Evolutionary conservation across 1,284 basidiomycete genomes (phyloP), one percentile per base, ranked within the genome.

Genomic region (Cryptococcus floricola): DNA sequence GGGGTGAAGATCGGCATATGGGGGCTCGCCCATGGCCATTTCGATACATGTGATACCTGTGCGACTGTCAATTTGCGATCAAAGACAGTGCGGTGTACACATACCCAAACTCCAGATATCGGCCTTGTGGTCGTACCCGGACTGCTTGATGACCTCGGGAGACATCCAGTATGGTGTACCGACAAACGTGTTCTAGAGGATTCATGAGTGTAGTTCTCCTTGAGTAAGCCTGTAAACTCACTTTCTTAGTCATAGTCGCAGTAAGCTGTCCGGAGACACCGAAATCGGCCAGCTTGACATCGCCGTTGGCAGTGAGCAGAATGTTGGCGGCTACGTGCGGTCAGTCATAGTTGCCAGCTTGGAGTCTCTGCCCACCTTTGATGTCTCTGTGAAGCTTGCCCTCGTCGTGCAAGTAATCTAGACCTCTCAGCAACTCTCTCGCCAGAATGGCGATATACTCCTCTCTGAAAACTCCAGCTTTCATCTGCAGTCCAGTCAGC

Each of bases 121-220:
- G 12, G 95, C 95, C 73, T 97, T 98, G 76, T 94, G 89, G 70
- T 98, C 95, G 76, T 99, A 99, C 8, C 96, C 96, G 60, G 91
- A 95, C 79, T 98, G 95, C 78, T 98, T 98, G 81, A 99, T 98
- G 23, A 98, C 95, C 75, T 99, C 95, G 7, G 95, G 95, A 23
- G 91, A 93, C 95, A 99, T 99, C 93, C 93, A 96, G 72, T 94
- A 95, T 2, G 91, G 91, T 14, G 94, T 95, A 31, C 95, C 91
- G 50, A 98, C 94, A 72, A 98, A 97, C 0, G 93, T 97, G 68
- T 98, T 98, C 83, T 76, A 52, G 6, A 38, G 6, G 31, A 13
- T 18, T 7, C 23, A 28, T 52, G 19, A 55, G 54, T 12, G 41
- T 18, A 19, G 28, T 28, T n/a, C 27, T 23, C 18, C 37, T 5